phyloP scores from a whole-genome alignment of 2,329 filamentous ascomycete species.

The Sporothrix mexicana region DNA sequence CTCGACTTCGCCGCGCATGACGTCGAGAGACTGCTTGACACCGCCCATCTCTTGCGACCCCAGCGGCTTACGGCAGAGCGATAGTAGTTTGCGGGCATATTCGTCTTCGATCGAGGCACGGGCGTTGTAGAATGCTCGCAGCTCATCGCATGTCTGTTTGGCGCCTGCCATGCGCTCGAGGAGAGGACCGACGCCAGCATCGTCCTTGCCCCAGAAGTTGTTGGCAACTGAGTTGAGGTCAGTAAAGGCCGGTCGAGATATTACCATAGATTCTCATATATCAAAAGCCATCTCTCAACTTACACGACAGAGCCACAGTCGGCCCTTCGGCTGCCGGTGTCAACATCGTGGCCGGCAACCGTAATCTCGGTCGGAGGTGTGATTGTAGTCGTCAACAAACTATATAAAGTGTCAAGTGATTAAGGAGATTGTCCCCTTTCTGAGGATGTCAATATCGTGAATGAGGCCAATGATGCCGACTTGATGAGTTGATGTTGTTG shows the following conservation, averaged over 20 bases:
- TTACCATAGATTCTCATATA: not conserved
- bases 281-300: not conserved
- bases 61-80: slow-evolving; percentile 83
- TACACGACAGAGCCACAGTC: slow-evolving; percentile 40
- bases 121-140: slow-evolving; percentile 88
- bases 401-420: no score
- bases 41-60: slow-evolving; percentile 88
- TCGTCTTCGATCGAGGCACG: slow-evolving; percentile 96
- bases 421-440: no score
- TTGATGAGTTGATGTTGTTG: not conserved
- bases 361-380: not conserved
- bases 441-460: not conserved
- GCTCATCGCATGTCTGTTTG: slow-evolving; percentile 92
- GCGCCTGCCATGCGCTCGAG: slow-evolving; percentile 93
- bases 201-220: slow-evolving; percentile 99
- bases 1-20: slow-evolving; percentile 86
- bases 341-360: slow-evolving; percentile 34
- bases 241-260: no score
- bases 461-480: not conserved
- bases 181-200: slow-evolving; percentile 90
- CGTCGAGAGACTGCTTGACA: slow-evolving; percentile 82
- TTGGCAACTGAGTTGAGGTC: slow-evolving; percentile 76
- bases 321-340: slow-evolving; percentile 37
- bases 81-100: slow-evolving; percentile 86
- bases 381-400: no score